Percentiles rank a stretch among this genome's conserved stretches.
Conservation (phyloP, 2,329 filamentous ascomycete species). For the Penicillium sp. region DNA sequence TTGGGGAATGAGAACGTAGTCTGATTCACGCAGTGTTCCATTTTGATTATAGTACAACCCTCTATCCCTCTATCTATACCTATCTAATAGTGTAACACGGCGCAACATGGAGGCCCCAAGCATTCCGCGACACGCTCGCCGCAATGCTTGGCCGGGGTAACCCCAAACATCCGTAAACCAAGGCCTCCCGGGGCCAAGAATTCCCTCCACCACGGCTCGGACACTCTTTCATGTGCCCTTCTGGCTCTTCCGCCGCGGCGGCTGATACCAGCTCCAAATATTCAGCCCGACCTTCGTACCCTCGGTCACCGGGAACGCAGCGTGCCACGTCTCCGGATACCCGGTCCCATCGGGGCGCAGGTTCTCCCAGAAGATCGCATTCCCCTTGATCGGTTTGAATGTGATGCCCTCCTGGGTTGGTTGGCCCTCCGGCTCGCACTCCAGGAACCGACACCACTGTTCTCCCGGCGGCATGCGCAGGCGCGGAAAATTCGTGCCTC, state of each 20-base stretch:
- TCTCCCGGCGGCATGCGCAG: constrained; percentile 44
- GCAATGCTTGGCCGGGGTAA: constrained; percentile 2
- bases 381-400: constrained; percentile 58
- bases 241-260: constrained; percentile 21
- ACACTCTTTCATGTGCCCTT: background rate
- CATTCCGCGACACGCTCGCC: background rate
- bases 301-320: constrained; percentile 55
- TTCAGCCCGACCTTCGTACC: constrained; percentile 62
- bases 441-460: constrained; percentile 58
- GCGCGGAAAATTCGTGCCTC: constrained; percentile 61
- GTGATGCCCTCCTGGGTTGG: constrained; percentile 47
- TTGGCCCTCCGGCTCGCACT: constrained; percentile 45
- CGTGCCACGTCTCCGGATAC: constrained; percentile 61
- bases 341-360: constrained; percentile 55
- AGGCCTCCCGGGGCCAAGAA: background rate
- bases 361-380: constrained; percentile 64
- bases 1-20: background rate
- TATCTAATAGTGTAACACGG: background rate
- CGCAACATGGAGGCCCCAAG: constrained; percentile 1
- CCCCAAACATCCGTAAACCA: background rate
- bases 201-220: background rate
- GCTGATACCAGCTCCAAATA: constrained; percentile 64
- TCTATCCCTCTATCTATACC: background rate
- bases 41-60: background rate
- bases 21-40: background rate